Base-by-base conservation (phyloP, 2,329 filamentous ascomycete species). In the Colletotrichum tamarilloi region DNA sequence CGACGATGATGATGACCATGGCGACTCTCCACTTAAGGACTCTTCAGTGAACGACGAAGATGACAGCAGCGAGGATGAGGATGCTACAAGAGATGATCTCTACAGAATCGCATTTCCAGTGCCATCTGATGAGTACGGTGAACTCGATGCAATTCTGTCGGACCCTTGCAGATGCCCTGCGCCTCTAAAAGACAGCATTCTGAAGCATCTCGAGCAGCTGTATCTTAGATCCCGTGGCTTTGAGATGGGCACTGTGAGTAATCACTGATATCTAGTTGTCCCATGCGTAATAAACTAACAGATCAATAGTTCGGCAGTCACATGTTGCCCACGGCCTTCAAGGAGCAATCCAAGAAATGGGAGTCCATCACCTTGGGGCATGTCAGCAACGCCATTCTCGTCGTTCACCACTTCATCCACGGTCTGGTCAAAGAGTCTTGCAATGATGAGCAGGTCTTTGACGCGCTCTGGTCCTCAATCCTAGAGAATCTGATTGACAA, bases 281-380 rank as follows among this genome's bases (percentile, higher is more conserved):
- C 5, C 12, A 5, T 7, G 16, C 42, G n/a, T 12, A 6, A 6
- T 22, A 3, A 35, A n/a, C 57, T 30, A 19, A 62, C 19, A 1
- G 1, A 11, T 4, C 1, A 69, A 28, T 28, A 82, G 83, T 85
- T 85, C 49, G 78, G 80, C n/a, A 78, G 81, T 0, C 76, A 80
- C 0, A 75, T 90, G 28, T 77, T 91, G 0, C 78, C 84, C 0
- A 81, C 77, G 0, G 80, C 83, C 0, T 90, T 92, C 79, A 85
- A 85, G 28, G 84, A 86, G 42, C 90, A 92, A 69, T 86, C 89
- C 0, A 74, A 76, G 9, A 89, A 88, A 22, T 92, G 91, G 91
- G 77, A 82, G 0, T 53, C 68, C 0, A 76, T 92, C 1, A 83
- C 86, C 0, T 70, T 84, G 0, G 83, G 82, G 0, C 89, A 92